Percentiles rank a stretch among this genome's conserved stretches.
Evolutionary conservation across 225 moss, liverwort and hornwort genomes (phyloP).

Genomic region (Physcomitrium patens): DNA sequence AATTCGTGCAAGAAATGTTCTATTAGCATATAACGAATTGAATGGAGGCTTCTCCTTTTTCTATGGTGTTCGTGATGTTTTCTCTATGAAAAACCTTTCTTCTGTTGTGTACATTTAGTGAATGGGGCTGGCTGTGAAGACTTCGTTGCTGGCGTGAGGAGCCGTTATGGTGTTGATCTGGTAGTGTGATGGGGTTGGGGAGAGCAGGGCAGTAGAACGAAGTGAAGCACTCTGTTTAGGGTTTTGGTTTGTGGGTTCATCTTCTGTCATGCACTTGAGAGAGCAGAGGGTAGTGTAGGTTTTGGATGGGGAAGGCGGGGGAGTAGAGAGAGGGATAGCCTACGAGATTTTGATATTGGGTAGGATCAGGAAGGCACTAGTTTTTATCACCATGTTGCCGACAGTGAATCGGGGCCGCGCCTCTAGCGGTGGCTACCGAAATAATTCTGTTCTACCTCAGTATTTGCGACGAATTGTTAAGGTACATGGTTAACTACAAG

Average conservation of each 20-base stretch:
- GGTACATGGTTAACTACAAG: constrained; percentile 28
- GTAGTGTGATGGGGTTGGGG: no score
- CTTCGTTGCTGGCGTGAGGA: neutral
- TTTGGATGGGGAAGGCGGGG: neutral
- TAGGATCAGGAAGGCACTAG: neutral
- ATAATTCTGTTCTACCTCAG: constrained; percentile 66
- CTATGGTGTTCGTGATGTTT: no score
- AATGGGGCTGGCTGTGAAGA: neutral
- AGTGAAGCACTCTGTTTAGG: neutral
- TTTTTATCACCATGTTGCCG: constrained; percentile 58
- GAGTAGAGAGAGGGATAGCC: neutral
- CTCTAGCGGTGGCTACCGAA: constrained; percentile 62
- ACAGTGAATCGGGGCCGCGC: constrained; percentile 60
- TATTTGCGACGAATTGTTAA: constrained; percentile 73
- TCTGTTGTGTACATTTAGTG: neutral
- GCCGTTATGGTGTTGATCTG: neutral
- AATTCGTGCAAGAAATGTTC: no score
- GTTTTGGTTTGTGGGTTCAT: neutral
- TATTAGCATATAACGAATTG: no score
- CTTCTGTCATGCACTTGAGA: constrained; percentile 7
- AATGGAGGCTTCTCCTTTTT: no score
- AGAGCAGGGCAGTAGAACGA: neutral
- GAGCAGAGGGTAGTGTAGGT: constrained; percentile 2
- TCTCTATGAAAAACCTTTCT: neutral
- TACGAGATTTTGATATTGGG: neutral